Conservation (phyloP, 345 rosid species). For the thale cress (Arabidopsis thaliana) region TAIR10.1 NC_003074.8:6550001-6550500, state of each 20-base stretch:
- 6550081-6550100: slow-evolving; percentile 70
- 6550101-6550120: slow-evolving; percentile 79
- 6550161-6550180: slow-evolving; percentile 71
- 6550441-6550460: background rate
- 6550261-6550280: slow-evolving; percentile 74
- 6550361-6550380: background rate
- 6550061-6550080: slow-evolving; percentile 57
- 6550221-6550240: slow-evolving; percentile 76
- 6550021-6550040: slow-evolving; percentile 64
- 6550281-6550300: slow-evolving; percentile 74
- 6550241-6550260: slow-evolving; percentile 76
- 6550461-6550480: background rate
- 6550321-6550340: slow-evolving; percentile 76
- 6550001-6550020: slow-evolving; percentile 78
- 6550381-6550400: slow-evolving; percentile 18
- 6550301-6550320: slow-evolving; percentile 75
- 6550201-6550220: slow-evolving; percentile 76
- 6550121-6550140: slow-evolving; percentile 84
- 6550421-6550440: background rate
- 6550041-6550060: slow-evolving; percentile 49
- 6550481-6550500: background rate
- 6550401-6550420: background rate
- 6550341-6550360: slow-evolving; percentile 31
- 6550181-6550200: slow-evolving; percentile 86
- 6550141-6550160: slow-evolving; percentile 80